Conservation (phyloP, 176 grass and related monocot genomes). For the Carex littledalei region DNA sequence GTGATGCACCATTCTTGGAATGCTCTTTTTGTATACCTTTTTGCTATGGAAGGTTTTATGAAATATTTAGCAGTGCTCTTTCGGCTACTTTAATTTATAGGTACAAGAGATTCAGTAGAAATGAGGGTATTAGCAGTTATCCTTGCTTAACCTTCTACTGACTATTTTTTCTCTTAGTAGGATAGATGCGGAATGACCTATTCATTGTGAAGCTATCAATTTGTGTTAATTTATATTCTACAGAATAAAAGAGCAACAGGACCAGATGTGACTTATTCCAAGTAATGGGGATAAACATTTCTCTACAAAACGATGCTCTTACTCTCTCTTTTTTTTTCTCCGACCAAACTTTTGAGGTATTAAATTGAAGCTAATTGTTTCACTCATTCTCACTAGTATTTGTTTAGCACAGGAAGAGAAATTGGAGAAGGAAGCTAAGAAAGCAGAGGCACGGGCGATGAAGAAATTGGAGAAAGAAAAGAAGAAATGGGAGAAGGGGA, state of each 20-base stretch:
- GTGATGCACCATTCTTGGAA: not conserved
- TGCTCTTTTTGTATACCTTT: not conserved
- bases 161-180: not conserved
- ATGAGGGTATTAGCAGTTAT: not conserved
- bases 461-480: constrained; percentile 61
- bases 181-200: not conserved
- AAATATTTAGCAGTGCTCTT: not conserved
- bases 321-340: not conserved
- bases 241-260: not conserved
- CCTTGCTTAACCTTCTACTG: not conserved
- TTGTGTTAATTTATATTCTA: not conserved
- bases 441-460: constrained; percentile 42
- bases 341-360: not conserved
- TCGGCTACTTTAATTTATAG: not conserved
- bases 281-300: not conserved
- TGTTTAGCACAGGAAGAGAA: constrained; percentile 54
- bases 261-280: not conserved
- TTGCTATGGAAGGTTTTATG: not conserved
- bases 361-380: not conserved
- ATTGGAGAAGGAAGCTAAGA: constrained; percentile 50
- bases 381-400: not conserved
- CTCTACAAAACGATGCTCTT: not conserved
- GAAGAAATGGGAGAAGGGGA: constrained; percentile 67
- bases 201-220: not conserved
- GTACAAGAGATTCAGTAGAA: not conserved